Conservation (phyloP, 768 basidiomycete genomes). For the Pisolithus orientalis region DNA sequence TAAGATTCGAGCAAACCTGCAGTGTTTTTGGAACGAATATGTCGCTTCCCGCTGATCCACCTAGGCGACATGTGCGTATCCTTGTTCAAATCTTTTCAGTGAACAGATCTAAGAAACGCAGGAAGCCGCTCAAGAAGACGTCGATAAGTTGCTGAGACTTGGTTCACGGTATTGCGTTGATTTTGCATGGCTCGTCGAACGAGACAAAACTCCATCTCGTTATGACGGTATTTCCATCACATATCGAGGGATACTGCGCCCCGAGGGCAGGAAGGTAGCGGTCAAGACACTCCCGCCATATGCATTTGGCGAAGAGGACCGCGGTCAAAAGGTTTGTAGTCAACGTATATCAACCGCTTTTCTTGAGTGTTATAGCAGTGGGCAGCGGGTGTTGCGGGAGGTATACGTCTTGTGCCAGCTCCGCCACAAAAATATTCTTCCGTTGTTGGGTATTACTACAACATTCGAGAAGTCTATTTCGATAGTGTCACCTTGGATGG, state of each 20-base stretch:
- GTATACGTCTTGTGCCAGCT: constrained; percentile 7
- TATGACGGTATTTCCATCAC: not conserved
- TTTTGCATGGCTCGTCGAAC: not conserved
- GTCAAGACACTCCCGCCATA: not conserved
- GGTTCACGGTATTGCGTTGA: not conserved
- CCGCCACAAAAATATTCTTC: constrained; percentile 13
- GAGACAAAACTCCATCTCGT: not conserved
- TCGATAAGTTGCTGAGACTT: not conserved
- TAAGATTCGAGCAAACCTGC: no score
- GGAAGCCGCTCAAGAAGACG: not conserved
- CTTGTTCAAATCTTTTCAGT: not conserved
- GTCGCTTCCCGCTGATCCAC: no score
- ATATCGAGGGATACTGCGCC: not conserved
- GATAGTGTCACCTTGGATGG: constrained; percentile 16
- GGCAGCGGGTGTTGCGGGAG: not conserved
- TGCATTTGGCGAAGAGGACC: not conserved
- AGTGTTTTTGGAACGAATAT: no score
- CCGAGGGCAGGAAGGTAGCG: not conserved
- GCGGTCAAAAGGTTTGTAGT: not conserved
- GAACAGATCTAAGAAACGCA: not conserved
- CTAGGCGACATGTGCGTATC: not conserved
- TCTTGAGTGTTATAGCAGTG: not conserved
- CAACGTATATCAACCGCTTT: not conserved
- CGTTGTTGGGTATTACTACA: constrained; percentile 9
- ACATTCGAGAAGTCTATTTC: constrained; percentile 13